A percentile compares a stretch with the other conserved stretches of the same genome.
phyloP scores from a whole-genome alignment of 169 alveolate genomes.

The Plasmodium reichenowi region DNA sequence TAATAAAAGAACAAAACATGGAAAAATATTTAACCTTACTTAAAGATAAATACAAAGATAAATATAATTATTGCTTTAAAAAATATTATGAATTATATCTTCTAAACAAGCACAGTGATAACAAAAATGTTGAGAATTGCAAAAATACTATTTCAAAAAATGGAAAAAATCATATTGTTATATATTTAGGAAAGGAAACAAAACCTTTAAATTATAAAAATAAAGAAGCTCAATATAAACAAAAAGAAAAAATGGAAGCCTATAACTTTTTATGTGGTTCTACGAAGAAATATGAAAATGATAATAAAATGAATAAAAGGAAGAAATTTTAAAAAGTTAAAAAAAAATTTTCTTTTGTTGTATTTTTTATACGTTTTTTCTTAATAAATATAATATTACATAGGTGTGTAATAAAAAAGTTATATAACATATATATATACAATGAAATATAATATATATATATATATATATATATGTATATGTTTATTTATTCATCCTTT shows the following conservation, averaged over 20 bases:
- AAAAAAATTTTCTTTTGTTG: background rate
- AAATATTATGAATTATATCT: slow-evolving; percentile 30
- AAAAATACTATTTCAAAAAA: background rate
- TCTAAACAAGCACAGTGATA: background rate
- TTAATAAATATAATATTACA: background rate
- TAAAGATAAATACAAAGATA: slow-evolving; percentile 14
- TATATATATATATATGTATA: too few species aligned
- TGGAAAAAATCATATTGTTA: slow-evolving; percentile 6
- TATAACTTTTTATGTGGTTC: slow-evolving; percentile 11
- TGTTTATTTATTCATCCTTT: too few species aligned
- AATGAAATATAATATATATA: too few species aligned
- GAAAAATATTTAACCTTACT: slow-evolving; percentile 28
- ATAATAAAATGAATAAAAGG: background rate
- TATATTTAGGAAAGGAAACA: slow-evolving; percentile 1
- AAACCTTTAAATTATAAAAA: background rate
- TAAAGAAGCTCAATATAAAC: slow-evolving; percentile 3
- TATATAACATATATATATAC: too few species aligned
- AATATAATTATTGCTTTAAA: slow-evolving; percentile 27
- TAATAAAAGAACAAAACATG: slow-evolving; percentile 26
- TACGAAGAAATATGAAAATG: background rate
- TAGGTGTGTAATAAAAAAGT: background rate
- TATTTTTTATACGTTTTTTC: background rate
- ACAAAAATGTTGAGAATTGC: background rate
- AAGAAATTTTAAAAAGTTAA: slow-evolving; percentile 20
- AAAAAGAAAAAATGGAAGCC: slow-evolving; percentile 22